Evolutionary conservation across 2,329 filamentous ascomycete genomes (phyloP), one percentile per base, ranked within the genome.

Genomic region (Verticillium tricorpus): DNA sequence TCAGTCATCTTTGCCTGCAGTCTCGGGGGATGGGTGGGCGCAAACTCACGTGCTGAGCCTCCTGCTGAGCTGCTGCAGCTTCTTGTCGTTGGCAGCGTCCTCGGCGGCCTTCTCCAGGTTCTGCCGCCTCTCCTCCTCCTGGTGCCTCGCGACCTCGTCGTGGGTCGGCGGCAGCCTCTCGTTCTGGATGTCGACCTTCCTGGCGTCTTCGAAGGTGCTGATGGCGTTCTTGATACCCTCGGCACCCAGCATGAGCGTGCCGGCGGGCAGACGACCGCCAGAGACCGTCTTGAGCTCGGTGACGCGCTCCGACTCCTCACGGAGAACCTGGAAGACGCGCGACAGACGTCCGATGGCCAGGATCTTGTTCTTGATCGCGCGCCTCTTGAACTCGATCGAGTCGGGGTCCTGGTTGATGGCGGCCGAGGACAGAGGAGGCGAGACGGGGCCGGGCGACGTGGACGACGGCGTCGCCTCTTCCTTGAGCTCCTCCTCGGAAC

Each of bases 301-400:
- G 61, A 99, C 93, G 70, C 90, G 88, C 81, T 99, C 95, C 2
- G 93, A 96, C 78, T 99, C 95, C 78, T 99, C 95, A 71, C 95
- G 92, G 69, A 99, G 79, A 58, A 99, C 95, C 76, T 99, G 95
- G 89, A 99, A 99, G 64, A 99, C 95, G 70, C 95, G 91, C 40
- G 95, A 98, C 67, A 99, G 84, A 69, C 95, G 92, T 34, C 95
- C 95, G 71, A 99, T 99, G 64, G 95, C 95, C 69, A 99, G 81
- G 72, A 99, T 98, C 83, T 99, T 99, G 88, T 99, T 99, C 85
- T 98, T 98, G 85, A 99, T 97, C 3, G 93, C 93, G 56, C 93
- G 89, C 71, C 95, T 87, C 84, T 97, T 98, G 82, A 90, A 94
- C 74, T 99, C 95, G 69, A 89, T 92, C 59, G 90, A 93, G 58